A percentile compares a stretch with the other conserved stretches of the same genome.
These are phyloP conservation scores for Abrus precatorius DNA, from an alignment of 306 rosid genomes.

Conservation along the genomic window DNA sequence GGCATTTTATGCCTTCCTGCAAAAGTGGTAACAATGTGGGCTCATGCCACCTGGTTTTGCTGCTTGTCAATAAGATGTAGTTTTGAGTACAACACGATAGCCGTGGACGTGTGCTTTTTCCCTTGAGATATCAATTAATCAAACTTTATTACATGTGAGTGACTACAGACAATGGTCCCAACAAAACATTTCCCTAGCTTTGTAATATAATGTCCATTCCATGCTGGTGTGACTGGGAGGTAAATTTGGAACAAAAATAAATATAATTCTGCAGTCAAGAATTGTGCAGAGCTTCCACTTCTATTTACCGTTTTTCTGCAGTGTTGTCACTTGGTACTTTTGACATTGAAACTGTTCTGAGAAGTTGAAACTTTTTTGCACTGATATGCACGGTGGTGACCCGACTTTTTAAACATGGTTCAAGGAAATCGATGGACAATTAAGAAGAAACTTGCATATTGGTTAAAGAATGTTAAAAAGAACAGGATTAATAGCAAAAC, in stretches of 20 bases:
- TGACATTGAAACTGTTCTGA: neutral
- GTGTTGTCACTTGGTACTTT: slow-evolving; percentile 16
- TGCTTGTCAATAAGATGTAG: slow-evolving; percentile 58
- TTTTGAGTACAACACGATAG: slow-evolving; percentile 55
- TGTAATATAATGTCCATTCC: slow-evolving; percentile 30
- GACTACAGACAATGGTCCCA: slow-evolving; percentile 60
- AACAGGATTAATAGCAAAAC: slow-evolving; percentile 3
- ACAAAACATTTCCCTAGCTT: slow-evolving; percentile 47
- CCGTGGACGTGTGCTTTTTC: slow-evolving; percentile 54
- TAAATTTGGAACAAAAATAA: slow-evolving; percentile 36
- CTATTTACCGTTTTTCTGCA: slow-evolving; percentile 29
- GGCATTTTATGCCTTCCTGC: slow-evolving; percentile 61
- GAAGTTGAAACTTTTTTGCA: neutral
- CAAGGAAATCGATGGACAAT: neutral
- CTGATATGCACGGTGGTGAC: neutral
- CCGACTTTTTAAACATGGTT: slow-evolving; percentile 1
- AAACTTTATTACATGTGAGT: slow-evolving; percentile 66
- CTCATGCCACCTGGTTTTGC: slow-evolving; percentile 68
- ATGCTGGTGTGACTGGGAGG: slow-evolving; percentile 38
- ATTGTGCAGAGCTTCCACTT: slow-evolving; percentile 8
- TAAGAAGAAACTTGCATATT: neutral
- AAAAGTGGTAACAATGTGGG: slow-evolving; percentile 61
- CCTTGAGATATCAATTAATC: slow-evolving; percentile 56
- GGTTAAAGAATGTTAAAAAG: slow-evolving; percentile 6
- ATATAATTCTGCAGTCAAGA: neutral